These are phyloP conservation scores for Xylaria sp. DNA, from an alignment of 2,329 filamentous ascomycete genomes.

Conservation along the genomic window DNA sequence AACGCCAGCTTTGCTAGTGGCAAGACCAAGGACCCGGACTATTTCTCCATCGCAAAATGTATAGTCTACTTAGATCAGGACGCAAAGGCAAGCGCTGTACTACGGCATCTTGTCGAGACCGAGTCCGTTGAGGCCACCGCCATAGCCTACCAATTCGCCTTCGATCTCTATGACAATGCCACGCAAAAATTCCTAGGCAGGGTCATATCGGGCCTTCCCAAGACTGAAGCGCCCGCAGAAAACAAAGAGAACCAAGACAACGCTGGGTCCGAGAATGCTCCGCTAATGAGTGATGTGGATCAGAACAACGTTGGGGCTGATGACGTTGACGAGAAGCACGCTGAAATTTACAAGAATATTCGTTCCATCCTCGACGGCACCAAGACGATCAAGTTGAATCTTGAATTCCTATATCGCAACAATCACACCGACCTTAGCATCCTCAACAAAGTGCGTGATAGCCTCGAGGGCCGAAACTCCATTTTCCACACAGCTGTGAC, in stretches of 20 bases:
- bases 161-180: slow-evolving; percentile 97
- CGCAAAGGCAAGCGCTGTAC: slow-evolving; percentile 86
- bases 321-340: slow-evolving; percentile 61
- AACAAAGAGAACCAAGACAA: slow-evolving; percentile 63
- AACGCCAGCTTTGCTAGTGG: slow-evolving; percentile 65
- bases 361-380: slow-evolving; percentile 82
- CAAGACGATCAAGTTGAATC: slow-evolving; percentile 91
- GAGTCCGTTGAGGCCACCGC: slow-evolving; percentile 82
- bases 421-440: slow-evolving; percentile 93
- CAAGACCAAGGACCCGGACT: slow-evolving; percentile 86
- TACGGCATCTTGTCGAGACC: slow-evolving; percentile 81
- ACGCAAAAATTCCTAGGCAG: slow-evolving; percentile 96
- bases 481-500: slow-evolving; percentile 99
- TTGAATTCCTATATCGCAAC: slow-evolving; percentile 96
- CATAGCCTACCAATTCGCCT: slow-evolving; percentile 95
- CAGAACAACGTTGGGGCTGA: slow-evolving; percentile 63
- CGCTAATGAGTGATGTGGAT: slow-evolving; percentile 61
- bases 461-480: slow-evolving; percentile 92
- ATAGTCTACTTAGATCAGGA: slow-evolving; percentile 96
- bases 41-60: slow-evolving; percentile 97
- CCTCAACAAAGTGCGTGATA: slow-evolving; percentile 95
- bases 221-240: slow-evolving; percentile 53
- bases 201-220: slow-evolving; percentile 82
- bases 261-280: slow-evolving; percentile 57
- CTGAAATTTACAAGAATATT: slow-evolving; percentile 70